Percentiles rank a stretch among this genome's conserved stretches.
Conservation (phyloP, 2,329 filamentous ascomycete genomes). For the Dendrostoma leiphaemia region DNA sequence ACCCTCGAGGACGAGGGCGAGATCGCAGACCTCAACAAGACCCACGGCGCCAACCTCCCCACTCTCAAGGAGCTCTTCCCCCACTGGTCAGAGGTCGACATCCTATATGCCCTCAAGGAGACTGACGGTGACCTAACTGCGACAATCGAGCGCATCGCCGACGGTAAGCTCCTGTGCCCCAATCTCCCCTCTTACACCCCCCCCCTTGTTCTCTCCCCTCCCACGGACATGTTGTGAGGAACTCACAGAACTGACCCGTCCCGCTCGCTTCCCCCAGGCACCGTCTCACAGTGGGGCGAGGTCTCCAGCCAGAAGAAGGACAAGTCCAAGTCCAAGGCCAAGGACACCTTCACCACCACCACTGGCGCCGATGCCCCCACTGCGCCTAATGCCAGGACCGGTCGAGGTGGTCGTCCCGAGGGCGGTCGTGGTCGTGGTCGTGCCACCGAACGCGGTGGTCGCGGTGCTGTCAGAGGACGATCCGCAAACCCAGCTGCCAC, state of each 20-base stretch:
- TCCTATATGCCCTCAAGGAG: slow-evolving; percentile 90
- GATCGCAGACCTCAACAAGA: slow-evolving; percentile 87
- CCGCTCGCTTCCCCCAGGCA: slow-evolving; percentile 47
- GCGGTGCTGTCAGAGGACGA: slow-evolving; percentile 61
- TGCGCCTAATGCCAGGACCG: slow-evolving; percentile 42
- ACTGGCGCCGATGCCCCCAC: slow-evolving; percentile 47
- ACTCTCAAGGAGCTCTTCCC: slow-evolving; percentile 91
- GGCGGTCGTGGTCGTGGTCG: slow-evolving; percentile 61
- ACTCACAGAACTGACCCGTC: slow-evolving; percentile 15
- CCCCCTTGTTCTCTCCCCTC: not conserved
- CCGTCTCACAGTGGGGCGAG: slow-evolving; percentile 80
- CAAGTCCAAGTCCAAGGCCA: slow-evolving; percentile 68
- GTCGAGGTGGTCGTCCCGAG: slow-evolving; percentile 63
- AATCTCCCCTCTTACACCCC: slow-evolving; percentile 3
- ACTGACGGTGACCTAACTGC: slow-evolving; percentile 74
- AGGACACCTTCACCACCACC: slow-evolving; percentile 56
- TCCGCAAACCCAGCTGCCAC: slow-evolving; percentile 55
- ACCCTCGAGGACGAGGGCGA: slow-evolving; percentile 80
- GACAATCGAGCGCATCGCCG: slow-evolving; percentile 75
- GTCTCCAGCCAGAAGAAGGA: slow-evolving; percentile 80
- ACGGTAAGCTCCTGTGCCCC: slow-evolving; percentile 53
- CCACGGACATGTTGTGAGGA: slow-evolving; percentile 6
- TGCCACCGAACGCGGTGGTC: slow-evolving; percentile 61
- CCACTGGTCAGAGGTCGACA: slow-evolving; percentile 92
- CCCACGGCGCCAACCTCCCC: slow-evolving; percentile 75